These are phyloP conservation scores for Pseudozyma tsukubaensis DNA, from an alignment of 1,284 basidiomycete genomes.

Conservation along the genomic window DNA sequence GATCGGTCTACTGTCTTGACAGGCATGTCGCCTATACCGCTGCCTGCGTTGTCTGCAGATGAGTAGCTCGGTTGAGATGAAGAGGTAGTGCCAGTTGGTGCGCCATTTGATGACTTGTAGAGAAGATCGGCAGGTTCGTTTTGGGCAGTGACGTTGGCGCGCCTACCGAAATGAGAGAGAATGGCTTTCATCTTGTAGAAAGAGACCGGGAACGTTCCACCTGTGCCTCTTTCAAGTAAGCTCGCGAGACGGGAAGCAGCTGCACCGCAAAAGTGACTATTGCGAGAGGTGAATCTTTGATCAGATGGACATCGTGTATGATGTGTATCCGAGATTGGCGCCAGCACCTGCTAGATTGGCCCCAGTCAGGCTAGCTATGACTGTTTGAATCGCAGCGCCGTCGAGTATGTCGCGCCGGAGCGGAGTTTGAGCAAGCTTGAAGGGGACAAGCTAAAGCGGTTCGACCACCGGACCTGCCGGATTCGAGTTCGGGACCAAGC, in stretches of 20 bases:
- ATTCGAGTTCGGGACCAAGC: not conserved
- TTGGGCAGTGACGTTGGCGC: slow-evolving; percentile 14
- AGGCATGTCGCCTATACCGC: slow-evolving; percentile 29
- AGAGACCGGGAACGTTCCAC: not conserved
- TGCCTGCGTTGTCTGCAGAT: slow-evolving; percentile 7
- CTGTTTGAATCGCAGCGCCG: not conserved
- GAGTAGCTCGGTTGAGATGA: slow-evolving; percentile 10
- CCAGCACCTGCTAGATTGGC: not conserved
- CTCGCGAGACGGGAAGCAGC: not conserved
- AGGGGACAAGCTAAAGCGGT: not conserved
- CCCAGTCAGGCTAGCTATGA: not conserved
- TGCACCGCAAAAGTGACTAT: too few species aligned
- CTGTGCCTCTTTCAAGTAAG: not conserved
- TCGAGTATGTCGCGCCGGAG: not conserved
- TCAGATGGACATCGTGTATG: too few species aligned
- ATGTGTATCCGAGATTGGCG: not conserved
- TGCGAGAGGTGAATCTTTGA: too few species aligned
- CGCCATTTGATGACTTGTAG: not conserved
- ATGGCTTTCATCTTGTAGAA: slow-evolving; percentile 30
- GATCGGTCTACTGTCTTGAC: not conserved
- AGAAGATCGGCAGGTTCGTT: slow-evolving; percentile 2
- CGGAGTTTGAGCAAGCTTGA: not conserved
- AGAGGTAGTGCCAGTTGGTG: not conserved
- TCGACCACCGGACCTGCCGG: slow-evolving; percentile 3
- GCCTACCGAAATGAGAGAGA: slow-evolving; percentile 31